Conservation (phyloP, 2,329 filamentous ascomycete species). For the Biscogniauxia sp. region DNA sequence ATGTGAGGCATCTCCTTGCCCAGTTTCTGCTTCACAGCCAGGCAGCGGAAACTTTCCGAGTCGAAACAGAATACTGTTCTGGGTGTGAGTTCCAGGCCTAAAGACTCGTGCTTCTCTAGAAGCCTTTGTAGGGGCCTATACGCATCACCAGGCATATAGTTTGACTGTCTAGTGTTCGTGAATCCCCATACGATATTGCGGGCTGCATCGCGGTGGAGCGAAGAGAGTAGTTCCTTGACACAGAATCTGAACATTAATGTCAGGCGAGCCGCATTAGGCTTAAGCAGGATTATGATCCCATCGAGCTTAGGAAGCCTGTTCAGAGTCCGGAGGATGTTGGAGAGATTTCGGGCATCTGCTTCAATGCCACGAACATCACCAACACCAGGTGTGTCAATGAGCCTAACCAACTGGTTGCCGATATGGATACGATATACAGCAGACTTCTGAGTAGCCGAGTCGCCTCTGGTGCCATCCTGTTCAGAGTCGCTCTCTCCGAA, state of each 20-base stretch:
- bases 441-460: constrained; percentile 38
- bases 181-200: constrained; percentile 43
- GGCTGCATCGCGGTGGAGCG: constrained; percentile 37
- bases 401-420: constrained; percentile 28
- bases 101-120: constrained; percentile 29
- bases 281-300: constrained; percentile 41
- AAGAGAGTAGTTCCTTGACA: constrained; percentile 38
- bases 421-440: constrained; percentile 33
- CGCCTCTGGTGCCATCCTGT: constrained; percentile 30
- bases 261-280: constrained; percentile 38
- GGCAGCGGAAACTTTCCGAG: constrained; percentile 42
- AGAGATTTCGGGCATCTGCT: constrained; percentile 39
- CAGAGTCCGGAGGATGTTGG: constrained; percentile 36
- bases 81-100: constrained; percentile 29
- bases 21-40: constrained; percentile 36
- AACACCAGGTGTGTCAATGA: constrained; percentile 44
- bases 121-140: constrained; percentile 34
- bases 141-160: constrained; percentile 42
- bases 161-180: constrained; percentile 41
- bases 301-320: constrained; percentile 36
- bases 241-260: constrained; percentile 39
- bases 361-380: constrained; percentile 39
- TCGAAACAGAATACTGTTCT: constrained; percentile 41
- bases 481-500: constrained; percentile 33
- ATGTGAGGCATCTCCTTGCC: constrained; percentile 29